Conservation (phyloP, 331 rosid genomes). For the Prunus yedoensis region DNA sequence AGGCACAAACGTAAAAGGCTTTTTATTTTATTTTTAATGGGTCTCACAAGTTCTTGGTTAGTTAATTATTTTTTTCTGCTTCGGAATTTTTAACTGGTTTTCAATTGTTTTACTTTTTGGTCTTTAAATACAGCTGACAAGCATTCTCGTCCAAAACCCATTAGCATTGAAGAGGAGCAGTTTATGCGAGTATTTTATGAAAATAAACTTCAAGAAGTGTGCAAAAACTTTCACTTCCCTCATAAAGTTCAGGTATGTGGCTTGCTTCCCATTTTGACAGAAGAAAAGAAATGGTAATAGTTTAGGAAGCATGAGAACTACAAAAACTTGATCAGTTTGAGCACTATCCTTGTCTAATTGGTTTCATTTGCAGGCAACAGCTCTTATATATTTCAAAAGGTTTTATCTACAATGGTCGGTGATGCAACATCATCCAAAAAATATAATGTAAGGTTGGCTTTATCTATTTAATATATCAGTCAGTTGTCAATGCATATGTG, state of each 20-base stretch:
- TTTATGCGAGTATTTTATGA: slow-evolving; percentile 53
- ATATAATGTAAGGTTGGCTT: slow-evolving; percentile 68
- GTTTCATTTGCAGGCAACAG: slow-evolving; percentile 73
- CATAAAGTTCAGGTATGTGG: slow-evolving; percentile 86
- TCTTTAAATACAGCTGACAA: slow-evolving; percentile 37
- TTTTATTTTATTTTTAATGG: no score
- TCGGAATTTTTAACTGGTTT: slow-evolving; percentile 2
- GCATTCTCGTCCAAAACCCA: slow-evolving; percentile 52
- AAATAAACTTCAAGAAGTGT: slow-evolving; percentile 65
- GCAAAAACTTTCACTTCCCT: slow-evolving; percentile 92
- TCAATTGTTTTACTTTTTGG: background rate
- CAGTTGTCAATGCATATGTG: slow-evolving; percentile 10
- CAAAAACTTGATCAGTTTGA: background rate
- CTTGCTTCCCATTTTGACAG: slow-evolving; percentile 3
- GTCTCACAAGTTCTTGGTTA: background rate
- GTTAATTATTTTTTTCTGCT: background rate
- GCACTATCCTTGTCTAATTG: slow-evolving; percentile 20
- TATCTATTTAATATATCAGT: slow-evolving; percentile 1
- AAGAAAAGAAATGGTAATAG: background rate
- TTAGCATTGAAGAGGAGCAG: slow-evolving; percentile 62
- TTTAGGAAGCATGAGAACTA: background rate
- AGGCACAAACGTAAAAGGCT: no score
- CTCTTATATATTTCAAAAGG: slow-evolving; percentile 90
- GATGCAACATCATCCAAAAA: slow-evolving; percentile 94
- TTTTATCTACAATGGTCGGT: slow-evolving; percentile 93